Evolutionary conservation across 2,329 filamentous ascomycete species (phyloP).

Genomic region (Paracorniculantispora psalliotae): DNA sequence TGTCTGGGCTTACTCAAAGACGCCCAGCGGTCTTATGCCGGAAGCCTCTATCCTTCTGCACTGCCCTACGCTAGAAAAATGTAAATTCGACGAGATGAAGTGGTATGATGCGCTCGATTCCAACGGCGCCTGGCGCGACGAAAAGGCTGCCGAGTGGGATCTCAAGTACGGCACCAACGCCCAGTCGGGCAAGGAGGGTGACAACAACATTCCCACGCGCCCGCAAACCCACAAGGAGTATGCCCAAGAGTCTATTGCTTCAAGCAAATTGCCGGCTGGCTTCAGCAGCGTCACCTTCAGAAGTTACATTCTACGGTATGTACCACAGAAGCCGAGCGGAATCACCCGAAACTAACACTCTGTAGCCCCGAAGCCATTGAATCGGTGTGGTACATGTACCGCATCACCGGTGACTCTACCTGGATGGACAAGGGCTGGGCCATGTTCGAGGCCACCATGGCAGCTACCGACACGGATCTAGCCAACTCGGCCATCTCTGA

Average conservation of each 20-base stretch:
- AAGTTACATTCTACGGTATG: constrained; percentile 60
- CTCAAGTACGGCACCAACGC: constrained; percentile 29
- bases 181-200: background rate
- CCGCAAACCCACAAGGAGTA: constrained; percentile 52
- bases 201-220: constrained; percentile 18
- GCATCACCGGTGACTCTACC: constrained; percentile 70
- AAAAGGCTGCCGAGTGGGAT: constrained; percentile 41
- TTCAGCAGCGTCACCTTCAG: constrained; percentile 41
- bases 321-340: background rate
- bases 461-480: constrained; percentile 58
- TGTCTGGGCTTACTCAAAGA: constrained; percentile 63
- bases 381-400: constrained; percentile 84
- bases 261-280: constrained; percentile 44
- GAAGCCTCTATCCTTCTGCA: constrained; percentile 43
- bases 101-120: constrained; percentile 49
- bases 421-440: constrained; percentile 82
- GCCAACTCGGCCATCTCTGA: constrained; percentile 68
- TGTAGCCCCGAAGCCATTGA: constrained; percentile 78
- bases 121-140: constrained; percentile 36
- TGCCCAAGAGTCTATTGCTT: constrained; percentile 40
- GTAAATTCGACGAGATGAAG: constrained; percentile 45
- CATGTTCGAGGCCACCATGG: constrained; percentile 72
- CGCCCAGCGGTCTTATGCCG: constrained; percentile 60
- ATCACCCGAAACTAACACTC: background rate
- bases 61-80: constrained; percentile 43